Conservation (phyloP, 768 basidiomycete genomes). For the Gloeopeniophorella convolvens region DNA sequence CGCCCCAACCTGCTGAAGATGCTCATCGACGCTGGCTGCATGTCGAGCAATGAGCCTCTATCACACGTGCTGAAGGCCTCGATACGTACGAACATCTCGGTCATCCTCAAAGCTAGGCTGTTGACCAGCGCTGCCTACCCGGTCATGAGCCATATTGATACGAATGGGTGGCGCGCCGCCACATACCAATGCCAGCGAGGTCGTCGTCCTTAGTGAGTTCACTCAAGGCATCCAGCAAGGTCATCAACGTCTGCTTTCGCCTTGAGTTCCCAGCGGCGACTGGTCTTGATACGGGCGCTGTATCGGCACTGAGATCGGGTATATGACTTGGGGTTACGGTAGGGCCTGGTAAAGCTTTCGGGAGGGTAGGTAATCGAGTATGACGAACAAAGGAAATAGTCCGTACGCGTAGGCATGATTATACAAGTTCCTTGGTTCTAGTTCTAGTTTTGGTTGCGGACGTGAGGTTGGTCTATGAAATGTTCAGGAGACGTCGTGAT, state of each 20-base stretch:
- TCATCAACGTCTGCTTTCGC: conserved; percentile 43
- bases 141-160: background rate
- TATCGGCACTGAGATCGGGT: conserved; percentile 2
- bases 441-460: too few relatives aligned
- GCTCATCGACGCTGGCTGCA: conserved; percentile 60
- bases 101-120: conserved; percentile 55
- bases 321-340: conserved; percentile 2
- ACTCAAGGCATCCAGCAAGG: conserved; percentile 39
- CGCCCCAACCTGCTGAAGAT: conserved; percentile 60
- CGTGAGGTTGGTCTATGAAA: too few relatives aligned
- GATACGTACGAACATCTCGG: conserved; percentile 55
- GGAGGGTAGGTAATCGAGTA: background rate
- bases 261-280: background rate
- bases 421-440: background rate
- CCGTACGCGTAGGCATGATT: conserved; percentile 8
- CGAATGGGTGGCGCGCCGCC: background rate
- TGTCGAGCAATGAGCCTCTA: background rate
- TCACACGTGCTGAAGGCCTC: background rate
- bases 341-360: background rate
- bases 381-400: background rate
- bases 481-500: too few relatives aligned
- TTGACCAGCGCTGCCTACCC: conserved; percentile 24
- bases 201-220: conserved; percentile 38
- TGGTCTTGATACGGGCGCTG: background rate
- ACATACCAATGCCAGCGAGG: conserved; percentile 30